Evolutionary conservation across 805 yeast genomes (phyloP).

Genomic region (Suhomyces pyralidae): DNA sequence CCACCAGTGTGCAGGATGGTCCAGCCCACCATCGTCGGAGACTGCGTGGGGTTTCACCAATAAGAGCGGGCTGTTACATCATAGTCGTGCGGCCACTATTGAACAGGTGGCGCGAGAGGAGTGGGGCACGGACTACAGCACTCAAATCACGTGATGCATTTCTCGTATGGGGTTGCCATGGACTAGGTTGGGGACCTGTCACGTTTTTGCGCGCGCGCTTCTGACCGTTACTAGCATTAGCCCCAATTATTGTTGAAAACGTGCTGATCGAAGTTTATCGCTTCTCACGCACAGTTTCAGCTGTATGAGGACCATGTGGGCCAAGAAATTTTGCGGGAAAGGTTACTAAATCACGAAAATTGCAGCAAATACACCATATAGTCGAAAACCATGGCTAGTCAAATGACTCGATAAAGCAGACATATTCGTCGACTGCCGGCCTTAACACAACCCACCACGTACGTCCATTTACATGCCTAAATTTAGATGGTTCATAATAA

Average conservation of each 20-base stretch:
- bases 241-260: background rate
- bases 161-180: background rate
- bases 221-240: background rate
- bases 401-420: background rate
- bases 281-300: background rate
- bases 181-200: background rate
- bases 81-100: background rate
- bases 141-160: background rate
- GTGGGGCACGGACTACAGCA: background rate
- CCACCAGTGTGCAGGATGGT: conserved; percentile 2
- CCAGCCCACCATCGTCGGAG: background rate
- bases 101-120: background rate
- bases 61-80: conserved; percentile 3
- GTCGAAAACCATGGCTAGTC: background rate
- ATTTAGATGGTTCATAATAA: background rate
- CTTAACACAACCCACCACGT: background rate
- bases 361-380: background rate
- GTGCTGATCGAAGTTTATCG: background rate
- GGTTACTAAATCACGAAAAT: background rate
- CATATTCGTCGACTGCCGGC: background rate
- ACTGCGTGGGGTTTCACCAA: background rate
- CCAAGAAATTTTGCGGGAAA: background rate
- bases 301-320: background rate
- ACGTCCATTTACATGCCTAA: background rate
- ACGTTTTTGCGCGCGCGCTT: background rate